Evolutionary conservation across 768 basidiomycete species (phyloP).

Genomic region (Clitopilus hobsonii): DNA sequence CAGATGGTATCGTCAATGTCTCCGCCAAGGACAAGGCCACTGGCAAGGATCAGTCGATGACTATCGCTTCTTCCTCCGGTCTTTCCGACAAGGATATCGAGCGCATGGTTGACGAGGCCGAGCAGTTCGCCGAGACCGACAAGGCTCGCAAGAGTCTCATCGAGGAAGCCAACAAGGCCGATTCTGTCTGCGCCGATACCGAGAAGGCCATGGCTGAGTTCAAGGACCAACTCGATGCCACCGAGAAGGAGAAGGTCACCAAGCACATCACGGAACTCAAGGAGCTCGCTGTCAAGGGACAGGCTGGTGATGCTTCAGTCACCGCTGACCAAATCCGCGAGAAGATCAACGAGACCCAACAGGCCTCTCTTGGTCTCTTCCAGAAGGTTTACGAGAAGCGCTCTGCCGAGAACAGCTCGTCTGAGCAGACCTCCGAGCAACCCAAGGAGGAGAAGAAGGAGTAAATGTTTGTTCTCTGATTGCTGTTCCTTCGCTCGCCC

Average conservation of each 20-base stretch:
- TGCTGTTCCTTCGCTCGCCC: constrained; percentile 7
- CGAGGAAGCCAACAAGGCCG: constrained; percentile 95
- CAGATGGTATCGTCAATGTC: constrained; percentile 96
- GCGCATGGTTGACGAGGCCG: constrained; percentile 93
- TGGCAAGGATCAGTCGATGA: constrained; percentile 90
- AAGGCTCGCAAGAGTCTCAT: constrained; percentile 84
- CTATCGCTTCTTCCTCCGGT: constrained; percentile 96
- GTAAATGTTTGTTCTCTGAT: constrained; percentile 29
- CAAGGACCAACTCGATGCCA: constrained; percentile 90
- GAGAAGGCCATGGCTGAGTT: constrained; percentile 99
- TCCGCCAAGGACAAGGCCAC: constrained; percentile 94
- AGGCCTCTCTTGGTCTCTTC: constrained; percentile 94
- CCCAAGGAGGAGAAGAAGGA: constrained; percentile 82
- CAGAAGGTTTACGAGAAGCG: constrained; percentile 97
- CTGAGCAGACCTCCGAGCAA: constrained; percentile 38
- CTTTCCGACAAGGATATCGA: constrained; percentile 96
- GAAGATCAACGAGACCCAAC: constrained; percentile 91
- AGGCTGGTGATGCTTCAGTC: constrained; percentile 75
- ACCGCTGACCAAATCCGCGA: constrained; percentile 86
- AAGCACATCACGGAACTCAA: constrained; percentile 85
- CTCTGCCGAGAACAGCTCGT: constrained; percentile 60
- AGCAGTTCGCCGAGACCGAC: constrained; percentile 91
- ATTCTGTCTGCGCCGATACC: constrained; percentile 90
- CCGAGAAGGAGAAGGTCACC: constrained; percentile 92
- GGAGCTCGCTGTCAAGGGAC: constrained; percentile 86